Base-by-base conservation (phyloP, 306 rosid genomes). In the Sicyos edulis region DNA sequence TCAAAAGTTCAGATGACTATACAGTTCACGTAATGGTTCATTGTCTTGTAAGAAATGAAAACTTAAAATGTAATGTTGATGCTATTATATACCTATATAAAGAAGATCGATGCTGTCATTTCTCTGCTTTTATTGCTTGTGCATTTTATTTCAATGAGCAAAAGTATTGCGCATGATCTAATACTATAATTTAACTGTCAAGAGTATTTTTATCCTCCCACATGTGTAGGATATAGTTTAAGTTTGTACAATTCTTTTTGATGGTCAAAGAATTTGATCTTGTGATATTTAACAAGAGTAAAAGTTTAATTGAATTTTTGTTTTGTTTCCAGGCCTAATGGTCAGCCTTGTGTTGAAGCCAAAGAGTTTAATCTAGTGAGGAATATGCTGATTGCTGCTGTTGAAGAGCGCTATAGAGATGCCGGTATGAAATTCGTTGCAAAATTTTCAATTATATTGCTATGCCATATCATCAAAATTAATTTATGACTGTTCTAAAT, bases 371-470 rank as follows among this genome's bases (percentile, higher is more conserved):
- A 80, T 85, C 96, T 93, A 57, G 82, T 93, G 77, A 86, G 96
- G 77, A 89, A 93, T 82, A 93, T 93, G 99, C 70, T 87, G 83
- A 83, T 86, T 61, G 99, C 99, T 78, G 99, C 88, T 69, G 88
- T 71, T 68, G 99, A 93, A 78, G 99, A 93, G 78, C 97, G 97
- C 77, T 93, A 93, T 56, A 62, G 89, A 82, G 99, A 93, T 86
- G 99, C 99, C 52, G 99, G 99, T 93, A 40, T 42, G 37, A 15
- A 21, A 4, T 42, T 60, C n/a, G 15, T 32, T 49, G 47, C 52
- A 14, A 14, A 13, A 24, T 17, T 19, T 40, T 6, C 10, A 29
- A 5, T 47, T 16, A 4, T 47, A 7, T 5, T 19, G 24, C 5
- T 45, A 19, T 3, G n/a, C 20, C 21, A 10, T 8, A 40, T 44